A percentile compares a stretch with the other conserved stretches of the same genome.
Evolutionary conservation across 2,329 filamentous ascomycete species (phyloP).

Genomic region (Trichoderma afroharzianum): DNA sequence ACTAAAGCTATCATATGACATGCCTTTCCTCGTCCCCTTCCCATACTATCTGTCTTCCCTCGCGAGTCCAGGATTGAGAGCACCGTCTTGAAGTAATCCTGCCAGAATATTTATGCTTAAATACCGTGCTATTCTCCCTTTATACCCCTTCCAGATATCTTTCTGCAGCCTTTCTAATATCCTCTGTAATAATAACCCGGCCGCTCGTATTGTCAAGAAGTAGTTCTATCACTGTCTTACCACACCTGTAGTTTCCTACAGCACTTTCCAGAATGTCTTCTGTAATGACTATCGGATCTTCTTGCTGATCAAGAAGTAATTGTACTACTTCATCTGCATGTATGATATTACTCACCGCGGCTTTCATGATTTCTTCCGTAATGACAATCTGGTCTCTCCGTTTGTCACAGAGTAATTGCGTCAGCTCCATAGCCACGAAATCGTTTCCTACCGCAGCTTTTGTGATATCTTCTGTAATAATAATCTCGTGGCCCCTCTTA

Average conservation of each 20-base stretch:
- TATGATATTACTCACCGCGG: neutral
- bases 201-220: neutral
- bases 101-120: no score
- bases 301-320: neutral
- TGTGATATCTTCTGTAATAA: neutral
- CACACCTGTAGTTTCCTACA: no score
- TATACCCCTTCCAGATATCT: no score
- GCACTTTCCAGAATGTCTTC: neutral
- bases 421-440: accelerated
- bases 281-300: neutral
- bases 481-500: neutral
- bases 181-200: neutral
- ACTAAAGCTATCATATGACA: no score
- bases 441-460: neutral
- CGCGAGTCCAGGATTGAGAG: no score
- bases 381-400: neutral
- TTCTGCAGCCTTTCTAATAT: neutral
- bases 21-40: accelerated
- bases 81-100: no score
- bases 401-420: neutral
- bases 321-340: neutral
- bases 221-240: no score
- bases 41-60: no score
- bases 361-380: neutral
- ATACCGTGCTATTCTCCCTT: no score